Evolutionary conservation across 306 rosid species (phyloP).

Genomic region (Prinsepia uniflora): DNA sequence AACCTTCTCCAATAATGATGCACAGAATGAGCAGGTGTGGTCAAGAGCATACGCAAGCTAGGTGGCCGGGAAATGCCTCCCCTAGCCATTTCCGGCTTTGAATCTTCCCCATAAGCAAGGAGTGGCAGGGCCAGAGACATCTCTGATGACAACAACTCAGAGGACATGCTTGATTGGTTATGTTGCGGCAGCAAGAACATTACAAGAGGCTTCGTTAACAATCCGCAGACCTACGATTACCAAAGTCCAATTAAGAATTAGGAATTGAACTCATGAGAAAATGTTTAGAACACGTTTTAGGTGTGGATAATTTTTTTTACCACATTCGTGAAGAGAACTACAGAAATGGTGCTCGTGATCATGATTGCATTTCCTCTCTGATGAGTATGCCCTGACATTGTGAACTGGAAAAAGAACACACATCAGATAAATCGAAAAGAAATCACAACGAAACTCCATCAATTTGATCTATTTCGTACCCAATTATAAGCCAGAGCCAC

Average conservation of each 20-base stretch:
- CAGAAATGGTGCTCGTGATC: slow-evolving; percentile 59
- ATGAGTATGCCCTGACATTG: slow-evolving; percentile 50
- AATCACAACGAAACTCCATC: background rate
- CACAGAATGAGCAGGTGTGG: slow-evolving; percentile 22
- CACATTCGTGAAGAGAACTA: slow-evolving; percentile 61
- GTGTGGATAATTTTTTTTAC: slow-evolving; percentile 26
- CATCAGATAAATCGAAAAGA: background rate
- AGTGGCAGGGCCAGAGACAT: slow-evolving; percentile 32
- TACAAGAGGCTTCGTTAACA: slow-evolving; percentile 54
- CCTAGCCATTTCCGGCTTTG: slow-evolving; percentile 23
- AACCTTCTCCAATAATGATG: slow-evolving; percentile 44
- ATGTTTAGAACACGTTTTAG: background rate
- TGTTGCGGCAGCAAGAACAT: slow-evolving; percentile 38
- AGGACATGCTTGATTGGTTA: slow-evolving; percentile 1
- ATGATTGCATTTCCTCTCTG: slow-evolving; percentile 43
- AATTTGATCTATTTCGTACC: slow-evolving; percentile 28
- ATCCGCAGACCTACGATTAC: slow-evolving; percentile 56
- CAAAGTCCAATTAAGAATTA: background rate
- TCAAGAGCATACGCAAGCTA: slow-evolving; percentile 21
- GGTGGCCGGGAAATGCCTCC: slow-evolving; percentile 17
- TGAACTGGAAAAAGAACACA: slow-evolving; percentile 38
- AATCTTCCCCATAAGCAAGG: slow-evolving; percentile 14
- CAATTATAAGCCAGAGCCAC: slow-evolving; percentile 57
- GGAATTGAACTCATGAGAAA: background rate
- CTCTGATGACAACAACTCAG: slow-evolving; percentile 11